Evolutionary conservation across 164 flowering plant species (phyloP).

Genomic region (Cinnamomum micranthum): DNA sequence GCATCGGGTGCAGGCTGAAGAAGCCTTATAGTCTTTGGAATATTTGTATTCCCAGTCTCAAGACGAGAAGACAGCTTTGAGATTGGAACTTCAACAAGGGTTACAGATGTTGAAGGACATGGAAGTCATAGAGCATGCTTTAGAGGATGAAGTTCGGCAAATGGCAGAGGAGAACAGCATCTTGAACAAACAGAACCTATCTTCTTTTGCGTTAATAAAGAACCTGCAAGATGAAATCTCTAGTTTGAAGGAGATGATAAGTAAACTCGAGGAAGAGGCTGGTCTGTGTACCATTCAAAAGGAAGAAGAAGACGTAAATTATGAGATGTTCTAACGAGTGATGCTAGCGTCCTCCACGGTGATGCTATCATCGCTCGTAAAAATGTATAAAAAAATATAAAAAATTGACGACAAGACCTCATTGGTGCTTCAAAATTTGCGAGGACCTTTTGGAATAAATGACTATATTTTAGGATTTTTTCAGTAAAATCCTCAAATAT

Average conservation of each 20-base stretch:
- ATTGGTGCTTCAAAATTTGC: too few species aligned
- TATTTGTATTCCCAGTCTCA: slow-evolving; percentile 60
- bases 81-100: slow-evolving; percentile 52
- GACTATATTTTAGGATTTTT: too few species aligned
- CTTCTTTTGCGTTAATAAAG: slow-evolving; percentile 37
- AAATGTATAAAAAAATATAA: too few species aligned
- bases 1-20: slow-evolving; percentile 48
- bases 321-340: too few species aligned
- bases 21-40: slow-evolving; percentile 47
- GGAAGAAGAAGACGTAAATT: too few species aligned
- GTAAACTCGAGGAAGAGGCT: slow-evolving; percentile 66
- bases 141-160: slow-evolving; percentile 49
- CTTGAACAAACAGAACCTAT: slow-evolving; percentile 46
- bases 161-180: slow-evolving; percentile 48
- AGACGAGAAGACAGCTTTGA: slow-evolving; percentile 57
- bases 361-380: too few species aligned
- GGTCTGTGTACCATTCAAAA: slow-evolving; percentile 39
- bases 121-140: slow-evolving; percentile 39
- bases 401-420: too few species aligned
- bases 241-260: slow-evolving; percentile 54
- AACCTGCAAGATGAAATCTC: slow-evolving; percentile 48
- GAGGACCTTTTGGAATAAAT: too few species aligned
- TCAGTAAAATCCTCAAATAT: too few species aligned
- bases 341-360: too few species aligned
- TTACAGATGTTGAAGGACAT: slow-evolving; percentile 60